These are phyloP conservation scores for Stereum hirsutum DNA, from an alignment of 1,284 basidiomycete genomes.

Conservation along the genomic window DNA sequence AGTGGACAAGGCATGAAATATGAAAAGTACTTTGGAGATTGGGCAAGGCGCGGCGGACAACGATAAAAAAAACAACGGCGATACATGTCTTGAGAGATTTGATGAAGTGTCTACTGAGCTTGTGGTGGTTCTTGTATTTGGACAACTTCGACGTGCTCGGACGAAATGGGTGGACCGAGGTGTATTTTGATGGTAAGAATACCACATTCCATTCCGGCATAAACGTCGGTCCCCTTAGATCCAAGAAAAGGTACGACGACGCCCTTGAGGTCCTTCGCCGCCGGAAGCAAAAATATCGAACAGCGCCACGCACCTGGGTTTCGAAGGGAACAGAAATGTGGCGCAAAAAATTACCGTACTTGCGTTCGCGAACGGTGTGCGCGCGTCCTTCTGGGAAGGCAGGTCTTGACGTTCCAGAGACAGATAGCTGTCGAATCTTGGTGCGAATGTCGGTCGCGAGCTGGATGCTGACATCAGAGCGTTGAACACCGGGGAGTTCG, in stretches of 20 bases:
- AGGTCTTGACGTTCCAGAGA: slow-evolving; percentile 33
- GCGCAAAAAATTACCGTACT: slow-evolving; percentile 41
- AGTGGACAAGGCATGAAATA: too few relatives aligned
- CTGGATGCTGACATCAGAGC: slow-evolving; percentile 38
- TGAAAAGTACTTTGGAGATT: too few relatives aligned
- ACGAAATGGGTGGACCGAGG: not conserved
- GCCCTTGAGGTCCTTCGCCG: not conserved
- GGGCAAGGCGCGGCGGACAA: too few relatives aligned
- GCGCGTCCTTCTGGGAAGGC: slow-evolving; percentile 17
- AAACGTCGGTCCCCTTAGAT: not conserved
- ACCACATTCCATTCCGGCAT: not conserved
- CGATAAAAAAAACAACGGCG: too few relatives aligned
- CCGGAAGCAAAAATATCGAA: not conserved
- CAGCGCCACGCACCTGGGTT: slow-evolving; percentile 37
- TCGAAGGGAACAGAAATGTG: slow-evolving; percentile 45
- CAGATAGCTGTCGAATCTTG: slow-evolving; percentile 43
- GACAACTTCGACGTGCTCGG: too few relatives aligned
- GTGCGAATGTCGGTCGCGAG: slow-evolving; percentile 47
- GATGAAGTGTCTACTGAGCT: too few relatives aligned
- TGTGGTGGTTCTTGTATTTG: too few relatives aligned
- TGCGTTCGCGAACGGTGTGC: slow-evolving; percentile 34
- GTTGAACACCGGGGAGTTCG: slow-evolving; percentile 55
- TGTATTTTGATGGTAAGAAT: not conserved
- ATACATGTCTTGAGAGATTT: too few relatives aligned
- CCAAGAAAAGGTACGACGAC: not conserved